phyloP scores from a whole-genome alignment of 306 rosid species.

The Ammopiptanthus mongolicus region DNA sequence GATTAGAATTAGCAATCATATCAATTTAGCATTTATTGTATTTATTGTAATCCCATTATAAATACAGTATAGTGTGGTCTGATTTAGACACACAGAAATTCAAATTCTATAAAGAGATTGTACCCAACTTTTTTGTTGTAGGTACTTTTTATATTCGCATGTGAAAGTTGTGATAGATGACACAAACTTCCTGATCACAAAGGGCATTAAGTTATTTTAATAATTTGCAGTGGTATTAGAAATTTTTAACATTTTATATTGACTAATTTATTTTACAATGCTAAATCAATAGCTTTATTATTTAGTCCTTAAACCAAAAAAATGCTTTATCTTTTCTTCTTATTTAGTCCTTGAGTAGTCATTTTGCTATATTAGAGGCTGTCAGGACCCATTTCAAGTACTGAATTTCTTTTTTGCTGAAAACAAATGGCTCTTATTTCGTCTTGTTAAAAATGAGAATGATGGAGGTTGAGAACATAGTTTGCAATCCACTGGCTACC shows the following conservation, averaged over 20 bases:
- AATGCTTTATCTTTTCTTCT: not conserved
- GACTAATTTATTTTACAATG: not conserved
- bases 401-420: not conserved
- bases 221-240: not conserved
- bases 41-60: too few relatives aligned
- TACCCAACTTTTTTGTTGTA: not conserved
- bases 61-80: too few relatives aligned
- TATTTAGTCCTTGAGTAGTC: not conserved
- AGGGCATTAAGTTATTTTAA: not conserved
- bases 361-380: slow-evolving; percentile 12
- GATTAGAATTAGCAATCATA: too few relatives aligned
- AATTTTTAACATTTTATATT: not conserved
- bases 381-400: slow-evolving; percentile 9
- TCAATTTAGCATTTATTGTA: too few relatives aligned
- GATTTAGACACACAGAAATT: too few relatives aligned
- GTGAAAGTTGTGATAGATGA: not conserved
- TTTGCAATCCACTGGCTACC: not conserved
- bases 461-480: not conserved
- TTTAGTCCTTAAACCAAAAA: too few relatives aligned
- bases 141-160: not conserved
- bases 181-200: not conserved
- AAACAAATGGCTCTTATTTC: slow-evolving; percentile 6
- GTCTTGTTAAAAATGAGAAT: not conserved
- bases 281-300: not conserved
- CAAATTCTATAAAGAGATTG: too few relatives aligned